These are phyloP conservation scores for Ogataea methylovora DNA, from an alignment of 805 yeast genomes.

Conservation along the genomic window DNA sequence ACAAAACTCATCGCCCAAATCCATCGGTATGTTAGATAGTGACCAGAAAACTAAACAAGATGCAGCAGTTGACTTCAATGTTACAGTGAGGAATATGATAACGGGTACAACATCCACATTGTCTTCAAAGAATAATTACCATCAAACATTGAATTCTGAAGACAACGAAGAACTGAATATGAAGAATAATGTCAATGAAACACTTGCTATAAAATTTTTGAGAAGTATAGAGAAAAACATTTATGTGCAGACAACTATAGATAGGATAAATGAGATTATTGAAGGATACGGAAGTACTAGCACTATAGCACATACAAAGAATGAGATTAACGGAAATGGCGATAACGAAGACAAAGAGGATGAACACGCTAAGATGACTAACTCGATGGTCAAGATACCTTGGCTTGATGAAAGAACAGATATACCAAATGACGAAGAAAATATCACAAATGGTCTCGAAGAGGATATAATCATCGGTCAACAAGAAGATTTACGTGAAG, in stretches of 20 bases:
- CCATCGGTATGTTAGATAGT: background rate
- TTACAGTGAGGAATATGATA: background rate
- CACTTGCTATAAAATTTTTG: slow-evolving; percentile 16
- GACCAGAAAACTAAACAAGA: background rate
- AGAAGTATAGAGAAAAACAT: slow-evolving; percentile 16
- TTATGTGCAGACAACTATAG: slow-evolving; percentile 16
- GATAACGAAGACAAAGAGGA: background rate
- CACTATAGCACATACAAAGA: background rate
- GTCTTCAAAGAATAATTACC: background rate
- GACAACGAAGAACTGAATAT: too few species aligned
- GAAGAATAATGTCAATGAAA: background rate
- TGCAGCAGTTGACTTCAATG: too few species aligned
- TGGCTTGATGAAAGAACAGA: slow-evolving; percentile 1
- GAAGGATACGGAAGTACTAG: background rate
- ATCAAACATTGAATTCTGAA: background rate
- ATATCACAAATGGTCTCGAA: background rate
- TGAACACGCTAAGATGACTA: background rate
- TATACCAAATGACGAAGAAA: background rate
- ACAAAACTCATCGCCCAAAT: background rate
- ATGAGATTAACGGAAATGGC: background rate
- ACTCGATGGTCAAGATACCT: background rate
- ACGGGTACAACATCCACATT: background rate
- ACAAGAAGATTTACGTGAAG: background rate
- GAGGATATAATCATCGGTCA: background rate
- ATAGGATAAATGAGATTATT: slow-evolving; percentile 9